phyloP scores from a whole-genome alignment of 1,139 yeast species.

The Spencermartinsiella ligniputridi region DNA sequence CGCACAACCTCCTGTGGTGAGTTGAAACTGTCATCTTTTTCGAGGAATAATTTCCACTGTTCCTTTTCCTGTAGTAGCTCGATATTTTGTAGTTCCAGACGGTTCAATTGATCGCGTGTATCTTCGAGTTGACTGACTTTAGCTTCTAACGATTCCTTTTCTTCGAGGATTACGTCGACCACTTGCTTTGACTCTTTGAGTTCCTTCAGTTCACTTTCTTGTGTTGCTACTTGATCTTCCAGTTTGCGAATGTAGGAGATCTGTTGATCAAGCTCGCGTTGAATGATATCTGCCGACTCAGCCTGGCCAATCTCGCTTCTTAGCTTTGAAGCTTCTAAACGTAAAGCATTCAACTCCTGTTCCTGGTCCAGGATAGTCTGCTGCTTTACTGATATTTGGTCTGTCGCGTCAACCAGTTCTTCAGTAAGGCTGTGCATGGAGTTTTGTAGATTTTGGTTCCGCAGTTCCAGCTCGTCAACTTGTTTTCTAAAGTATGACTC shows the following conservation, averaged over 20 bases:
- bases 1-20: constrained; percentile 34
- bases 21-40: constrained; percentile 28
- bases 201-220: constrained; percentile 43
- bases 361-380: constrained; percentile 38
- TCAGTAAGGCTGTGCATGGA: constrained; percentile 16
- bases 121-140: constrained; percentile 43
- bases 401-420: constrained; percentile 15
- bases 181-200: constrained; percentile 41
- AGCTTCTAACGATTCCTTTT: constrained; percentile 41
- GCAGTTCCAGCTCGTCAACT: constrained; percentile 16
- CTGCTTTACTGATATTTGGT: constrained; percentile 24
- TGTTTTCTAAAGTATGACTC: constrained; percentile 13
- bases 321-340: constrained; percentile 22
- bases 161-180: constrained; percentile 50
- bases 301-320: constrained; percentile 35
- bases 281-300: constrained; percentile 35
- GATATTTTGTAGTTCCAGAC: constrained; percentile 50
- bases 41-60: constrained; percentile 34
- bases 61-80: constrained; percentile 43
- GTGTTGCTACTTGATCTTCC: constrained; percentile 48
- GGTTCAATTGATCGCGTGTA: constrained; percentile 46
- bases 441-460: constrained; percentile 14
- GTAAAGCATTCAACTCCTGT: constrained; percentile 19
- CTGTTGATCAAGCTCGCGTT: constrained; percentile 54
- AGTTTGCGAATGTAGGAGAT: constrained; percentile 52